phyloP scores from a whole-genome alignment of 1,139 yeast species.

The Debaryomyces robertsiae region DNA sequence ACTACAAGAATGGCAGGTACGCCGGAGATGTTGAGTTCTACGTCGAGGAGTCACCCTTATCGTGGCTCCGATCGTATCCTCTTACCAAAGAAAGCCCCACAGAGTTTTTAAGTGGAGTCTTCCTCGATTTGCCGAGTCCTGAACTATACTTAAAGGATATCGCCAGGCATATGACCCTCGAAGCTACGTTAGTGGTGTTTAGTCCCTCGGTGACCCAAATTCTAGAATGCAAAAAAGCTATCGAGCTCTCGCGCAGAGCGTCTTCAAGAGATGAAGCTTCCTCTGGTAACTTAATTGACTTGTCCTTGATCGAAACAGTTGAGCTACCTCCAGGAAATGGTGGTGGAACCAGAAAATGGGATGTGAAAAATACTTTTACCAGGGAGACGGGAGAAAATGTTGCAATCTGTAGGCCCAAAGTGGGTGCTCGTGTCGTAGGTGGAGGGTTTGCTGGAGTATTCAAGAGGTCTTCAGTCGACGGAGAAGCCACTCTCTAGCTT shows the following conservation, averaged over 20 bases:
- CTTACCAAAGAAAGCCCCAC: neutral
- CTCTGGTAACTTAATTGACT: neutral
- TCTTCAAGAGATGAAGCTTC: neutral
- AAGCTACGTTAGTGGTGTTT: constrained; percentile 4
- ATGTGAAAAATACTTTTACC: constrained; percentile 4
- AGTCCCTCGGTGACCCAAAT: constrained; percentile 7
- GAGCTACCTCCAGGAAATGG: constrained; percentile 8
- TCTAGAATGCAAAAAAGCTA: constrained; percentile 4
- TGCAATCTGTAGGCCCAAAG: constrained; percentile 7
- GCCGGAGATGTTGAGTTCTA: constrained; percentile 3
- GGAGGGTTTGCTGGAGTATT: constrained; percentile 5
- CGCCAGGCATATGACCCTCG: constrained; percentile 5
- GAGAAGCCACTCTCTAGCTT: neutral
- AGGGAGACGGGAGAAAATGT: constrained; percentile 4
- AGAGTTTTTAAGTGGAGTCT: constrained; percentile 3
- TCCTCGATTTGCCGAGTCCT: constrained; percentile 7
- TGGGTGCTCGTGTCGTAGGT: constrained; percentile 2
- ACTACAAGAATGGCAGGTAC: constrained; percentile 6
- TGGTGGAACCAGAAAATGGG: constrained; percentile 8
- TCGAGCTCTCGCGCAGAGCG: constrained; percentile 1
- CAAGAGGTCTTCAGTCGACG: constrained; percentile 6
- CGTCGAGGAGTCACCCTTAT: neutral
- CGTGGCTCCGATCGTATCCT: neutral
- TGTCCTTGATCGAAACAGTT: constrained; percentile 3
- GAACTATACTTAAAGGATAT: constrained; percentile 2